phyloP scores from a whole-genome alignment of 495 filamentous ascomycete species.

The Lophiotrema nucula region DNA sequence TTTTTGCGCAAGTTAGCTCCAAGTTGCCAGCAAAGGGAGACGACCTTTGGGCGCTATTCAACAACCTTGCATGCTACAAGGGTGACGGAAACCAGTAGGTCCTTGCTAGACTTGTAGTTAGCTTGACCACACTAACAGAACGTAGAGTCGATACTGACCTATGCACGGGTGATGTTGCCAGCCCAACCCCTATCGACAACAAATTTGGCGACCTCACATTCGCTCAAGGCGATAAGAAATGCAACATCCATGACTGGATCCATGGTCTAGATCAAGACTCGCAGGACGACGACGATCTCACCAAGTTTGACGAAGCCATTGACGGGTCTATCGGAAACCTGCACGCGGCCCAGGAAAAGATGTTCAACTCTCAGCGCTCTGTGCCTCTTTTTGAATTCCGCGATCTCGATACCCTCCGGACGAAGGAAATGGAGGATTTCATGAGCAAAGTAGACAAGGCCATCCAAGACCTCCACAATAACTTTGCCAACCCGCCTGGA shows the following conservation, averaged over 20 bases:
- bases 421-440: not conserved
- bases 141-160: not conserved
- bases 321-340: conserved; percentile 5
- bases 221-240: not conserved
- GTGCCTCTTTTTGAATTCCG: conserved; percentile 10
- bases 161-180: not conserved
- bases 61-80: conserved; percentile 4
- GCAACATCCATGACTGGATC: conserved; percentile 7
- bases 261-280: conserved; percentile 2
- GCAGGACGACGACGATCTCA: not conserved
- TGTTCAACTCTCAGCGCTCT: conserved; percentile 5
- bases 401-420: not conserved
- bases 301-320: not conserved
- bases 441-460: conserved; percentile 5
- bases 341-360: not conserved
- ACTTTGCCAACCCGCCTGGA: not conserved
- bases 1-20: not conserved
- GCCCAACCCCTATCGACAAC: not conserved
- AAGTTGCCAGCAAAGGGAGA: conserved; percentile 2
- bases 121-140: conserved; percentile 2
- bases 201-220: conserved; percentile 5
- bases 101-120: not conserved
- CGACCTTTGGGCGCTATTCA: conserved; percentile 1
- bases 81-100: not conserved
- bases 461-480: conserved; percentile 1